These are phyloP conservation scores for Reticulascus tulasneorum DNA, from an alignment of 2,329 filamentous ascomycete genomes.

Conservation along the genomic window DNA sequence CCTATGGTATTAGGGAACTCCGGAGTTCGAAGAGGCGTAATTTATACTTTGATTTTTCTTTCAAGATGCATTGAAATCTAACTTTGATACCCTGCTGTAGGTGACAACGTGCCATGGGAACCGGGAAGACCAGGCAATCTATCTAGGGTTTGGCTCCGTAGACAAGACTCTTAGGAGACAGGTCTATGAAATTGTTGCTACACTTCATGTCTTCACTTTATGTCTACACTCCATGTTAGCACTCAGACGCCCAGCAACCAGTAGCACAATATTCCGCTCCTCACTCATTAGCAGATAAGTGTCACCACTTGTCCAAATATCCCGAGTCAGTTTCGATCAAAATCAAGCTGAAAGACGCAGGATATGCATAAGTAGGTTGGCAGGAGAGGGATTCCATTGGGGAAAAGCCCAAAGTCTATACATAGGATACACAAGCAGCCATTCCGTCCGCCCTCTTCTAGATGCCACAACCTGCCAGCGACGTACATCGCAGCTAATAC, in stretches of 20 bases:
- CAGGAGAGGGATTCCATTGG: constrained; percentile 4
- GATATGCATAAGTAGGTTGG: too few species aligned
- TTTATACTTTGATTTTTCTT: constrained; percentile 12
- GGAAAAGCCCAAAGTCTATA: constrained; percentile 16
- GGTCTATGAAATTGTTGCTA: too few species aligned
- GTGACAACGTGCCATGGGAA: too few species aligned
- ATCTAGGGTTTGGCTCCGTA: too few species aligned
- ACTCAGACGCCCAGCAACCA: too few species aligned
- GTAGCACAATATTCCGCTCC: not conserved
- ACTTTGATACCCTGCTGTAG: too few species aligned
- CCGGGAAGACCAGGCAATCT: too few species aligned
- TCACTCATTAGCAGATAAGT: too few species aligned
- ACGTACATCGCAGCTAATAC: constrained; percentile 9
- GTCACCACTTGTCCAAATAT: not conserved
- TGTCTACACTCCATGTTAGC: not conserved
- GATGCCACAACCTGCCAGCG: constrained; percentile 10
- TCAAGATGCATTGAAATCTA: too few species aligned
- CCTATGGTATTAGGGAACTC: constrained; percentile 13
- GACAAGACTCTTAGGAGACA: too few species aligned
- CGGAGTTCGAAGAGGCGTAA: constrained; percentile 13
- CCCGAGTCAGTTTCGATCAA: too few species aligned
- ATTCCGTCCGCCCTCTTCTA: constrained; percentile 3
- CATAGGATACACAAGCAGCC: constrained; percentile 16
- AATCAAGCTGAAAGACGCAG: too few species aligned
- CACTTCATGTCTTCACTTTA: not conserved